Evolutionary conservation across 2,329 filamentous ascomycete genomes (phyloP).

Genomic region (Beauveria sp.): DNA sequence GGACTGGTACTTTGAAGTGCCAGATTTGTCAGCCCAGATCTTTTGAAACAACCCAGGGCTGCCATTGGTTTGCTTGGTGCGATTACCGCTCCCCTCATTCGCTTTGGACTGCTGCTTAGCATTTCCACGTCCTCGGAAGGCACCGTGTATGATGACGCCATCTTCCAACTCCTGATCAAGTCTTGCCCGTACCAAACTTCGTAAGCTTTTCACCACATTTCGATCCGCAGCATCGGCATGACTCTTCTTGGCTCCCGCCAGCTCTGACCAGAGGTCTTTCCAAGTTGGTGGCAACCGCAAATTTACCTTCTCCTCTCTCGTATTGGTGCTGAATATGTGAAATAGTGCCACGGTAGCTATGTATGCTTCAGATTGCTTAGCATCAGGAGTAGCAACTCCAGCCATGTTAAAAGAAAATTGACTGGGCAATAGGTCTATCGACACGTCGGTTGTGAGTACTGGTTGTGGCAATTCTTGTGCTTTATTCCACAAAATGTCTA

Average conservation of each 20-base stretch:
- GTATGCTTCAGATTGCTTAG: slow-evolving; percentile 79
- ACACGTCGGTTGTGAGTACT: slow-evolving; percentile 30
- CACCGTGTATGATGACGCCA: slow-evolving; percentile 68
- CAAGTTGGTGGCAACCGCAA: slow-evolving; percentile 71
- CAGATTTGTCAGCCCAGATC: slow-evolving; percentile 53
- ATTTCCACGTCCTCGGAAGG: slow-evolving; percentile 57
- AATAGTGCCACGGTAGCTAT: slow-evolving; percentile 78
- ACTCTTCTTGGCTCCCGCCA: slow-evolving; percentile 62
- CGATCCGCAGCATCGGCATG: slow-evolving; percentile 65
- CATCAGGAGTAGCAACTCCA: slow-evolving; percentile 63
- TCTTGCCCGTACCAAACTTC: slow-evolving; percentile 60
- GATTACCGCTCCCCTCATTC: slow-evolving; percentile 37
- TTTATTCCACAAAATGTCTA: slow-evolving; percentile 75
- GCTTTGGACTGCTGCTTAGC: slow-evolving; percentile 40
- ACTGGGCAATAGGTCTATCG: slow-evolving; percentile 38
- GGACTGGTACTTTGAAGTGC: slow-evolving; percentile 56
- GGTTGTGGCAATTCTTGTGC: slow-evolving; percentile 45
- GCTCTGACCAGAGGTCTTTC: slow-evolving; percentile 79
- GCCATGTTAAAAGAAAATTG: slow-evolving; percentile 66
- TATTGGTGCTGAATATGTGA: slow-evolving; percentile 65
- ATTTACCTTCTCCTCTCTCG: slow-evolving; percentile 80
- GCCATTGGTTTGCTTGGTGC: slow-evolving; percentile 28
- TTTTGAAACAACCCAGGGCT: slow-evolving; percentile 44
- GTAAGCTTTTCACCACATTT: slow-evolving; percentile 57
- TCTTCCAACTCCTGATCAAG: slow-evolving; percentile 64